Conservation (phyloP, 306 rosid species). For the Acmispon strigosus region DNA sequence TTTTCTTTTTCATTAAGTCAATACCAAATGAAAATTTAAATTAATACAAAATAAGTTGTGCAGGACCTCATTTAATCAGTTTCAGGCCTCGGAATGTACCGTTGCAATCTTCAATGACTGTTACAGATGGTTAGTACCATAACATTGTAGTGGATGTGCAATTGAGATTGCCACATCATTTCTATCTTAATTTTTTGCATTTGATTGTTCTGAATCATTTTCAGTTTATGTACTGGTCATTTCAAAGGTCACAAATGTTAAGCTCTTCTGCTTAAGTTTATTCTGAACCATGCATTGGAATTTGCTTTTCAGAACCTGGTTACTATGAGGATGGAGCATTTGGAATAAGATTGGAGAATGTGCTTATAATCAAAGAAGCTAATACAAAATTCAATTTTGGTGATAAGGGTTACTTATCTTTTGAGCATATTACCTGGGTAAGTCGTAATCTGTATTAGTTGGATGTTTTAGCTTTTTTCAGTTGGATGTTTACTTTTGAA, state of each 20-base stretch:
- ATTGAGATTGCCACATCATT: neutral
- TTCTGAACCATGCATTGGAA: neutral
- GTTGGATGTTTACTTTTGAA: neutral
- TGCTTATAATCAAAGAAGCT: conserved; percentile 79
- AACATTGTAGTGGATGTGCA: neutral
- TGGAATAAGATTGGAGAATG: conserved; percentile 98
- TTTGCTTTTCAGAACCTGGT: conserved; percentile 75
- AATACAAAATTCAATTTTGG: conserved; percentile 81
- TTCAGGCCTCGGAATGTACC: conserved; percentile 92
- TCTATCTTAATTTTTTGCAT: neutral
- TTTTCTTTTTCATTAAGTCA: neutral
- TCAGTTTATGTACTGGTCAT: neutral
- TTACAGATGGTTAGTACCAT: conserved; percentile 79
- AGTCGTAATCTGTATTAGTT: neutral
- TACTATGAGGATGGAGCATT: conserved; percentile 90
- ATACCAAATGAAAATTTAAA: neutral
- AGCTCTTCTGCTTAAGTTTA: neutral
- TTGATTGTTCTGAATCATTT: conserved; percentile 2
- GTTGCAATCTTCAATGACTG: conserved; percentile 87
- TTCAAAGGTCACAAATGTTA: neutral
- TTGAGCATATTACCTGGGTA: conserved; percentile 99
- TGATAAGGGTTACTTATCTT: conserved; percentile 75
- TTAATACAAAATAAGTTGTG: conserved; percentile 12
- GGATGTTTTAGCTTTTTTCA: too few species aligned
- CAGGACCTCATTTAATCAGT: conserved; percentile 98